phyloP scores from a whole-genome alignment of 345 rosid genomes.

The Pugionium cornutum region DNA sequence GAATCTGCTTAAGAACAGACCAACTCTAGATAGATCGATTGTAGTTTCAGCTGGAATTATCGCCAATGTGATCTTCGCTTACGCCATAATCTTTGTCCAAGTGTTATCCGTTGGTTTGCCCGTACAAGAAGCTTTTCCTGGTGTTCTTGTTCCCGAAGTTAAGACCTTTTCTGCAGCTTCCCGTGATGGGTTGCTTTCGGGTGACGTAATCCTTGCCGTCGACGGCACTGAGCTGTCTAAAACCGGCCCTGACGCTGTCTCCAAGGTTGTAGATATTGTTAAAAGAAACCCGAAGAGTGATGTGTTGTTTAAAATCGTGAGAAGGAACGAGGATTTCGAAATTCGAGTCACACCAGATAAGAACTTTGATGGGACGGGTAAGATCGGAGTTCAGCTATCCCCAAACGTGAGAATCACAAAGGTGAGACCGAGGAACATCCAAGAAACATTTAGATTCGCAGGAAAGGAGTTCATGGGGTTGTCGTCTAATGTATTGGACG shows the following conservation, averaged over 20 bases:
- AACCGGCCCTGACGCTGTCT: slow-evolving; percentile 61
- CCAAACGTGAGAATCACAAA: slow-evolving; percentile 74
- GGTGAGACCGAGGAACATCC: slow-evolving; percentile 56
- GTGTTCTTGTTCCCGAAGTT: slow-evolving; percentile 88
- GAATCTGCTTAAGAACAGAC: slow-evolving; percentile 88
- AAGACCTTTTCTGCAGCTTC: slow-evolving; percentile 86
- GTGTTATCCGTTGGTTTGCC: slow-evolving; percentile 88
- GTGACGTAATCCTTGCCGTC: slow-evolving; percentile 72
- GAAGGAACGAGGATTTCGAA: slow-evolving; percentile 58
- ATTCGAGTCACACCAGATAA: slow-evolving; percentile 77
- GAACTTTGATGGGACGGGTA: slow-evolving; percentile 77
- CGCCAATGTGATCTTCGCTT: slow-evolving; percentile 87
- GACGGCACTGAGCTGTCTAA: slow-evolving; percentile 57
- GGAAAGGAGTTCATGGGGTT: slow-evolving; percentile 79
- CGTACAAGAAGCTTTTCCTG: slow-evolving; percentile 89
- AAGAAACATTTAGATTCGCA: slow-evolving; percentile 58
- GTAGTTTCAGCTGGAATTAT: slow-evolving; percentile 92
- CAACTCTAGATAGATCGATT: slow-evolving; percentile 70
- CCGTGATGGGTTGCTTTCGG: slow-evolving; percentile 83
- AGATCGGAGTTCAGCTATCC: slow-evolving; percentile 87
- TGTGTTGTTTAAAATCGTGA: slow-evolving; percentile 63
- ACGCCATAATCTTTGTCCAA: slow-evolving; percentile 71
- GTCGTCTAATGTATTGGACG: slow-evolving; percentile 67
- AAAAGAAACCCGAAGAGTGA: slow-evolving; percentile 63
- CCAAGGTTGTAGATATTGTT: slow-evolving; percentile 67